Evolutionary conservation across 1,284 basidiomycete species (phyloP), one percentile per base, ranked within the genome.

Genomic region (Marasmius oreades): DNA sequence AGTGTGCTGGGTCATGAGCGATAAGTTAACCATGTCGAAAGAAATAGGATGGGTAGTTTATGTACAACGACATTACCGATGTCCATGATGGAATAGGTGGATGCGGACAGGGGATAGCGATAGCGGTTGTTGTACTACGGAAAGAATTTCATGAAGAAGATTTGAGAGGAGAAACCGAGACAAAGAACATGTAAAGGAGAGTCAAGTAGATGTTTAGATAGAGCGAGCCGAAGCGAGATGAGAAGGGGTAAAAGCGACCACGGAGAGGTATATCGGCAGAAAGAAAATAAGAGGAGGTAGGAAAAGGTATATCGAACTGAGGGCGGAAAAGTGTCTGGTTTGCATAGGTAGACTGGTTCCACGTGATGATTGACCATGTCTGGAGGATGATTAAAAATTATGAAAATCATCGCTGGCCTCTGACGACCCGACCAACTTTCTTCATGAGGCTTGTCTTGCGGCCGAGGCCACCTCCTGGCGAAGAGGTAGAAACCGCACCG

Each of bases 401-500:
- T 16, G 5, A n/a, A 42, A 42, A 42, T 58, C 36, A 59, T 23
- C 57, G 47, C 34, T 74, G 70, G 11, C 82, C 83, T 58, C 84
- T 81, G 56, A 90, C 87, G 10, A 78, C 88, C 34, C 81, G 78
- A 62, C 85, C 86, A 53, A 92, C 81, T 68, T 85, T 91, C 80
- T 86, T 88, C 76, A 92, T 77, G 55, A 92, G 71, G 66, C 88
- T 91, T 2, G 86, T 79, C 79, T 85, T 92, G 65, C 89, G 77
- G 46, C 82, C 85, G 3, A 91, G 74, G 22, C 77, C 80, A 18
- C 70, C 69, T 16, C 71, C 67, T 37, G 70, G 68, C 16, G 71
- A 68, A 2, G 65, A 67, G 20, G 44, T 51, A 33, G 44, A 36
- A 11, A 53, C 22, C 39, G 50, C 53, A 60, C 66, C 26, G 5